Percentiles rank a stretch among this genome's conserved stretches.
Conservation (phyloP, 2,329 filamentous ascomycete genomes). For the Fusarium equiseti region DNA sequence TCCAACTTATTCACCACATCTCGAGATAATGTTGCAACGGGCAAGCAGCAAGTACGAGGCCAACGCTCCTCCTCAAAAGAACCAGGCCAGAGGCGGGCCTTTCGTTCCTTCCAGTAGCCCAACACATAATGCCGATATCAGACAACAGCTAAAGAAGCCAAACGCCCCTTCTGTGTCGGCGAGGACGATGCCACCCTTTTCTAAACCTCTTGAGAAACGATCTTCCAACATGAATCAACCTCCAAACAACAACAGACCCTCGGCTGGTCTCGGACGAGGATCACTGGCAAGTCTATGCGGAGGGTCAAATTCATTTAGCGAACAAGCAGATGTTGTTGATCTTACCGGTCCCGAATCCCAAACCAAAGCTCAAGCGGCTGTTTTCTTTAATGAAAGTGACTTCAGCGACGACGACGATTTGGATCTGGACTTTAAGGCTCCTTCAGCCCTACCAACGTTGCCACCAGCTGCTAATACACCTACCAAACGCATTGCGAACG, state of each 20-base stretch:
- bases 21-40: conserved; percentile 53
- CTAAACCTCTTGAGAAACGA: conserved; percentile 47
- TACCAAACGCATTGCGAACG: conserved; percentile 40
- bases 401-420: conserved; percentile 87
- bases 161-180: conserved; percentile 55
- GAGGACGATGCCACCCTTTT: conserved; percentile 51
- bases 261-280: conserved; percentile 27
- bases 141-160: conserved; percentile 63
- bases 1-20: conserved; percentile 21
- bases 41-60: conserved; percentile 56
- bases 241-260: conserved; percentile 23
- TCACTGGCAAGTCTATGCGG: conserved; percentile 59
- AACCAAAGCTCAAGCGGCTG: conserved; percentile 50
- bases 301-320: conserved; percentile 62
- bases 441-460: conserved; percentile 61
- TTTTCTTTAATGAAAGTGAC: conserved; percentile 82
- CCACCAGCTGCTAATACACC: conserved; percentile 36
- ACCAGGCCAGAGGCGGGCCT: conserved; percentile 59
- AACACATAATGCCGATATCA: conserved; percentile 60
- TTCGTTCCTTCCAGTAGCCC: conserved; percentile 70
- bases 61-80: conserved; percentile 51
- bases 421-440: conserved; percentile 75
- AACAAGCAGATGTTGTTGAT: conserved; percentile 50
- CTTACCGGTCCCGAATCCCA: conserved; percentile 49
- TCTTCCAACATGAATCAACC: conserved; percentile 51